Evolutionary conservation across 208 protist genomes (phyloP), one percentile per base, ranked within the genome.

Genomic region (Wallacemonas collosoma): DNA sequence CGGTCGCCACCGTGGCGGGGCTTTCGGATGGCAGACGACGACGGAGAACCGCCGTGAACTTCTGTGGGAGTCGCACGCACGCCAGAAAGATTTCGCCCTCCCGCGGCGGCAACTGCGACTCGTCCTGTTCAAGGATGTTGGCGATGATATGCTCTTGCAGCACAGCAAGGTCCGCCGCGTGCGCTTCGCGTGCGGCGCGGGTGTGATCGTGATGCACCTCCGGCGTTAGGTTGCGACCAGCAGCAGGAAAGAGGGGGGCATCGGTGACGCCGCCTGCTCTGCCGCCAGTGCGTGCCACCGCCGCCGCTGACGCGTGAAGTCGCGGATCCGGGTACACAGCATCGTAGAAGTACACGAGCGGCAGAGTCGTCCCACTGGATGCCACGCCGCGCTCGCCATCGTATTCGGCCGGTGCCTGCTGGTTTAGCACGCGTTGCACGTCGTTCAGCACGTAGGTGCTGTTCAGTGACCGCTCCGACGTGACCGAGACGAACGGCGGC

Each of bases 31-130:
- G 60, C 17, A 79, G 55, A 12, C 73, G 60, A 6, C 81, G 81
- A 38, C 86, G 86, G 62, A 94, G 80, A 61, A 91, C 89, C n/a
- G 76, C 82, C 5, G 72, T 64, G 15, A 60, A 80, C 53, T 87
- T 82, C 51, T 90, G 84, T 17, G 89, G 89, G 70, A 85, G 85
- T 45, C 79, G 82, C 48, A 91, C 72, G 26, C 75, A 82, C 26
- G 82, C 79, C 11, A 95, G 68, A 60, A 85, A 95, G 7, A 85
- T 57, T 69, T 95, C 87, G 3, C 90, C 90, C 65, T 91, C 83
- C 14, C 80, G 61, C 43, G 79, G 71, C 35, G 90, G 87, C 38
- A 93, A 68, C 65, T 80, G 76, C 61, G 70, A 71, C 74, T 86
- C 81, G 62, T 83, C 83, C 38, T 80, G 65, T 57, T 95, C 83